Conservation (phyloP, 805 yeast genomes). For the Scheffersomyces spartinae region DNA sequence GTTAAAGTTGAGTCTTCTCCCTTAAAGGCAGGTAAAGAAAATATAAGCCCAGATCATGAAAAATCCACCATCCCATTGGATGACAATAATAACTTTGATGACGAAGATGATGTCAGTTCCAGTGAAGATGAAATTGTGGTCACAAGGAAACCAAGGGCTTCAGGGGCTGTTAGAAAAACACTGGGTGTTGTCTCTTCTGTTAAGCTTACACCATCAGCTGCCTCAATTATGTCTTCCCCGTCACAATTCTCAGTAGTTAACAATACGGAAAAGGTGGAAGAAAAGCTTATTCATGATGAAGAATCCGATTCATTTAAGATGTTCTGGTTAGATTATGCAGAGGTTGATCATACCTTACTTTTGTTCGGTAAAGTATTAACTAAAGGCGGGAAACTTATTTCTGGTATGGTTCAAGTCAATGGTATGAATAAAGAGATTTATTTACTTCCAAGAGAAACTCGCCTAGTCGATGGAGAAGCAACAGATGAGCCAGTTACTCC, state of each 20-base stretch:
- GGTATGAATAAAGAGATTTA: slow-evolving; percentile 62
- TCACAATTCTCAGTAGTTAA: slow-evolving; percentile 10
- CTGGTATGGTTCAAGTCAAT: slow-evolving; percentile 67
- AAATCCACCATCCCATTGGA: too few relatives aligned
- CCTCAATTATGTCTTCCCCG: slow-evolving; percentile 9
- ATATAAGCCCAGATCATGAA: slow-evolving; percentile 10
- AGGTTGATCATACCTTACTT: slow-evolving; percentile 54
- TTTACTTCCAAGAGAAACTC: slow-evolving; percentile 55
- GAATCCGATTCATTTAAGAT: slow-evolving; percentile 46
- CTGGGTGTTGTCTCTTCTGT: slow-evolving; percentile 29
- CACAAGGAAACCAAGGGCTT: slow-evolving; percentile 38
- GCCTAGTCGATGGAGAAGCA: slow-evolving; percentile 28
- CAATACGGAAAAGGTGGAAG: slow-evolving; percentile 24
- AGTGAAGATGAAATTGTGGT: slow-evolving; percentile 52
- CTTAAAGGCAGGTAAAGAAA: slow-evolving; percentile 2
- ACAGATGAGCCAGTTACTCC: slow-evolving; percentile 30
- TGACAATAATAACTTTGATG: too few relatives aligned
- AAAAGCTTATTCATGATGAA: slow-evolving; percentile 19
- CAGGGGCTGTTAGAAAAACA: slow-evolving; percentile 30
- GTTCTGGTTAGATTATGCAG: slow-evolving; percentile 88
- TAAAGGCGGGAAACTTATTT: slow-evolving; percentile 44
- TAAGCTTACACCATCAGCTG: slow-evolving; percentile 17
- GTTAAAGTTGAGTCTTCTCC: slow-evolving; percentile 5
- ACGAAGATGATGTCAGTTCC: slow-evolving; percentile 25
- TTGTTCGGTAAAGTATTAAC: slow-evolving; percentile 75